These are phyloP conservation scores for Suillus fuscotomentosus DNA, from an alignment of 768 basidiomycete genomes.

Conservation along the genomic window DNA sequence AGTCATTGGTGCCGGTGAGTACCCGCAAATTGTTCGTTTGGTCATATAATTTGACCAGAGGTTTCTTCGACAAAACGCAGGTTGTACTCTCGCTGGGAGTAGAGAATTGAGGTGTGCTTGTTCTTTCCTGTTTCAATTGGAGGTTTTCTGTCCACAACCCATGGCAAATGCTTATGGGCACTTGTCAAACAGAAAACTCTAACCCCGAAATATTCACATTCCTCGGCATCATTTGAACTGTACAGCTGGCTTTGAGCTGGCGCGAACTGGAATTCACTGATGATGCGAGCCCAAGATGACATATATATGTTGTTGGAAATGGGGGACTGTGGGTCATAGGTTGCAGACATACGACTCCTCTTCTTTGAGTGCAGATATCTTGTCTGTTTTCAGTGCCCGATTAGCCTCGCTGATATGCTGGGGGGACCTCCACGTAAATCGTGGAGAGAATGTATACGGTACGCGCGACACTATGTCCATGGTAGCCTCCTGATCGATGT, in stretches of 20 bases:
- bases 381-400: background rate
- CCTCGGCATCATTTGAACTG: background rate
- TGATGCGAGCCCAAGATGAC: background rate
- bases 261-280: background rate
- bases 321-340: background rate
- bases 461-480: background rate
- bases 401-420: background rate
- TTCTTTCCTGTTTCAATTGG: background rate
- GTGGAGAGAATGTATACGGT: conserved; percentile 38
- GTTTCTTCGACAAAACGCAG: background rate
- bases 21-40: background rate
- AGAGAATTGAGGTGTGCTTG: background rate
- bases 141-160: background rate
- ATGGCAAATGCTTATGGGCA: background rate
- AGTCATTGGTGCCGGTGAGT: background rate
- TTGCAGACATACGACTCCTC: background rate
- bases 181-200: background rate
- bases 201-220: background rate
- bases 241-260: conserved; percentile 2
- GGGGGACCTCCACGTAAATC: conserved; percentile 27
- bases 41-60: background rate
- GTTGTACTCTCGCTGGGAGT: background rate
- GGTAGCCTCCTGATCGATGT: conserved; percentile 1
- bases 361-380: background rate
- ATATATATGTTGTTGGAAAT: background rate